Evolutionary conservation across 352 stramenopile species (phyloP), one percentile per base, ranked within the genome.

Genomic region (Phytophthora crassamura): DNA sequence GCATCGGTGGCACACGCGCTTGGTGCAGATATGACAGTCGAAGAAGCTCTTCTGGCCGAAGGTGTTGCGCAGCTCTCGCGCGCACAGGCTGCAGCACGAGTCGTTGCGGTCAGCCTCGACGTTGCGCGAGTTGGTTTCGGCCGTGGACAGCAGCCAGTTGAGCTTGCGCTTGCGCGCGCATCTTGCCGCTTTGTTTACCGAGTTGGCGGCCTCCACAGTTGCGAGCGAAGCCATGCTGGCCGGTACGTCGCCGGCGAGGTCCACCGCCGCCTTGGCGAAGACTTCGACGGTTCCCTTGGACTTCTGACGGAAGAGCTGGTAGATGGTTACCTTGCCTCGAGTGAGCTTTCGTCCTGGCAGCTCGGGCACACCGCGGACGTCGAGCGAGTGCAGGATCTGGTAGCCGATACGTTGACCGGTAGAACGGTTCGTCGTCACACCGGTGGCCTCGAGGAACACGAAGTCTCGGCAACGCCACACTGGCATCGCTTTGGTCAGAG

Each of bases 321-420:
- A 75, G 33, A 75, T 57, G 2, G 53, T 54, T 5, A 74, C 16
- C 5, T 67, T 75, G 14, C 66, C 70, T 1, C 70, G 61, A 20
- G 43, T 67, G 4, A 75, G 35, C n/a, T 82, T 80, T 28, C 64
- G 67, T 34, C 67, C 63, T 28, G 34, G 60, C 1, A 86, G 64
- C 32, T 70, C 54, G 0, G 78, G 67, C 5, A 74, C 77, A 7
- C 67, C 74, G 11, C 59, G 41, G 28, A 86, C 56, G 39, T 84
- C 75, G 2, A 86, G 43, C 8, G 75, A 84, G 55, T 86, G 75
- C 43, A 82, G 54, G 38, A 84, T 77, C 30, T 81, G 75, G 59
- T 76, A 84, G 4, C 78, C 78, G 20, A 86, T 57, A 16, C 56
- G 42, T 32, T 84, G 66, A 2, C 75, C 72, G 0, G 57, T 58